A percentile compares a stretch with the other conserved stretches of the same genome.
Conservation (phyloP, 2,329 filamentous ascomycete species). For the Stagonosporopsis chrysanthemi region DNA sequence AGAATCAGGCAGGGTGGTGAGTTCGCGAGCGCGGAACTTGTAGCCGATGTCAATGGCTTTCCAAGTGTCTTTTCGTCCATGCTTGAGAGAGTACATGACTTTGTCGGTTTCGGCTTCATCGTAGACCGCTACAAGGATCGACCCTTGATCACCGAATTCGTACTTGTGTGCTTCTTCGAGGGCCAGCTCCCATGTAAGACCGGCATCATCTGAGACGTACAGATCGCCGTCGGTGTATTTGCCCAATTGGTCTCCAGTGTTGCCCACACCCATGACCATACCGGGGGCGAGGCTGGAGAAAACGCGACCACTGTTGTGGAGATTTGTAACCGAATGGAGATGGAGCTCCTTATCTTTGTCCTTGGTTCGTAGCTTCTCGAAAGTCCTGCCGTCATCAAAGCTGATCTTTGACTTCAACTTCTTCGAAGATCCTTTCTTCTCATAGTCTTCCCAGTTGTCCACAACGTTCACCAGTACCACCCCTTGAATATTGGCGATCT, state of each 20-base stretch:
- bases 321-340: constrained; percentile 88
- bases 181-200: constrained; percentile 79
- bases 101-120: constrained; percentile 70
- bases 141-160: constrained; percentile 93
- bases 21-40: constrained; percentile 72
- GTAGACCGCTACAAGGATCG: constrained; percentile 81
- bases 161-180: constrained; percentile 89
- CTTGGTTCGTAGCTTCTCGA: constrained; percentile 73
- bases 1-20: constrained; percentile 92
- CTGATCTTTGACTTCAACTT: constrained; percentile 83
- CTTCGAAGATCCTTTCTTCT: constrained; percentile 63
- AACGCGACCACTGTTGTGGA: constrained; percentile 81
- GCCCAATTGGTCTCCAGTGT: constrained; percentile 78
- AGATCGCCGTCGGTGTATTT: constrained; percentile 77
- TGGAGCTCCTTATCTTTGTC: constrained; percentile 74
- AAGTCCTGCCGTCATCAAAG: constrained; percentile 93
- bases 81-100: constrained; percentile 83
- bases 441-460: constrained; percentile 81
- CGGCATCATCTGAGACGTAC: constrained; percentile 90
- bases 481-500: constrained; percentile 88
- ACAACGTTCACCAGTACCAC: constrained; percentile 91
- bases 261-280: constrained; percentile 92
- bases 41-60: constrained; percentile 71
- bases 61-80: constrained; percentile 79
- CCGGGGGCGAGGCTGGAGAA: constrained; percentile 95